Evolutionary conservation across 1,139 yeast species (phyloP), one percentile per base, ranked within the genome.

Genomic region (Yamadazyma atmosphaerica): DNA sequence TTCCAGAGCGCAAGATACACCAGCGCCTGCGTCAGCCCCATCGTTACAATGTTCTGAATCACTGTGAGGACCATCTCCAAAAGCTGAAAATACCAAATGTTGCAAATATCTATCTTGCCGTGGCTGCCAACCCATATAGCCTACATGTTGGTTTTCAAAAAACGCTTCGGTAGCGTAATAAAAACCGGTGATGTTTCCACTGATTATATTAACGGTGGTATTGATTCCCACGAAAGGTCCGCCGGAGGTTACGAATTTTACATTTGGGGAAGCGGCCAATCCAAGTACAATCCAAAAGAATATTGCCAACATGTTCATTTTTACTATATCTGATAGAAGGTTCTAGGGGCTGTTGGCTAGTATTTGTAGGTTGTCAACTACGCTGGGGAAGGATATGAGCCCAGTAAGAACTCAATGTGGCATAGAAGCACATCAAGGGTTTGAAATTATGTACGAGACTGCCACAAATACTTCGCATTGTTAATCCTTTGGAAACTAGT

Each of bases 11-110:
- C 49, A 45, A 3, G 46, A 38, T 1, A 38, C 41, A 3, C 50
- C 50, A 22, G 16, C 3, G 1, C 47, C 50, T 22, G 39, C 37
- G 33, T 45, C 49, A 4, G 50, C 47, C 12, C 46, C 47, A 32
- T 11, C 24, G 11, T 12, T 4, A 31, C 50, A 46, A 18, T 33
- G 23, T 10, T 34, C 38, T 9, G 38, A 18, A 18, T 36, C 34
- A 14, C 29, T 32, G 11, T 4, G 3, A 15, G 46, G 36, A 6
- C 44, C 45, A 3, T 32, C 23, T 11, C 45, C 47, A 37, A 47
- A 39, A 18, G 22, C 45, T 25, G 42, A 36, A 19, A 28, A 41
- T 4, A 38, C 30, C 13, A 41, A 21, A n/a, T 35, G 39, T 27
- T 23, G 38, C 30, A 19, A 23, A 23, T 13, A 12, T 9, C 12